These are phyloP conservation scores for Eustoma russellianum DNA, from an alignment of 257 asterid genomes.

Conservation along the genomic window DNA sequence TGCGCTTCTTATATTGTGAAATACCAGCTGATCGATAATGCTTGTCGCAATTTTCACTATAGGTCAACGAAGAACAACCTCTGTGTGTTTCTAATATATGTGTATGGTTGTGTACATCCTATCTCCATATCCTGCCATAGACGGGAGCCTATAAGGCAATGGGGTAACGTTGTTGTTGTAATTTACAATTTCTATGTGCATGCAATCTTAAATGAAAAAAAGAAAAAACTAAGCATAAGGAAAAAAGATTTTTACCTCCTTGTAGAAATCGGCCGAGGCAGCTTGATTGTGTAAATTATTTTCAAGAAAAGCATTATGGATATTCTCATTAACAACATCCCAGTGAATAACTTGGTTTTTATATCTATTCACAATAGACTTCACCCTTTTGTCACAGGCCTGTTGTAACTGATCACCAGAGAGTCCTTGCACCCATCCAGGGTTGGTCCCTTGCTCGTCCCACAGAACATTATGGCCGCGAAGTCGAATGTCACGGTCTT, in stretches of 20 bases:
- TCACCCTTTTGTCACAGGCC: constrained; percentile 20
- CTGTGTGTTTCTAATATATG: no score
- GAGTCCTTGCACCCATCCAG: constrained; percentile 35
- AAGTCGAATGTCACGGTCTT: constrained; percentile 12
- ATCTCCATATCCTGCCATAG: no score
- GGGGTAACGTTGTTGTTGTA: no score
- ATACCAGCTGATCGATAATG: no score
- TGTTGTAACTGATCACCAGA: constrained; percentile 17
- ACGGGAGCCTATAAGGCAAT: no score
- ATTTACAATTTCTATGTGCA: no score
- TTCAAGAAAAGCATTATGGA: constrained; percentile 31
- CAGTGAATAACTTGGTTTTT: constrained; percentile 12
- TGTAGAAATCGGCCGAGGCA: constrained; percentile 22
- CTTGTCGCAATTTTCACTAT: no score
- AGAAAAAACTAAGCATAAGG: no score
- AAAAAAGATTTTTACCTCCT: constrained; percentile 8
- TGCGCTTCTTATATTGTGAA: no score
- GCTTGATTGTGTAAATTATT: constrained; percentile 19
- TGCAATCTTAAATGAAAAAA: no score
- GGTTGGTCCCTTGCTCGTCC: constrained; percentile 34
- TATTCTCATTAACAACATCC: constrained; percentile 27
- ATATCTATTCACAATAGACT: constrained; percentile 32
- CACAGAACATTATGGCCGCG: constrained; percentile 76
- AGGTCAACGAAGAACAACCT: no score
- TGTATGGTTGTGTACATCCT: no score